Base-by-base conservation (phyloP, 257 asterid species). In the Primulina huaijiensis region DNA sequence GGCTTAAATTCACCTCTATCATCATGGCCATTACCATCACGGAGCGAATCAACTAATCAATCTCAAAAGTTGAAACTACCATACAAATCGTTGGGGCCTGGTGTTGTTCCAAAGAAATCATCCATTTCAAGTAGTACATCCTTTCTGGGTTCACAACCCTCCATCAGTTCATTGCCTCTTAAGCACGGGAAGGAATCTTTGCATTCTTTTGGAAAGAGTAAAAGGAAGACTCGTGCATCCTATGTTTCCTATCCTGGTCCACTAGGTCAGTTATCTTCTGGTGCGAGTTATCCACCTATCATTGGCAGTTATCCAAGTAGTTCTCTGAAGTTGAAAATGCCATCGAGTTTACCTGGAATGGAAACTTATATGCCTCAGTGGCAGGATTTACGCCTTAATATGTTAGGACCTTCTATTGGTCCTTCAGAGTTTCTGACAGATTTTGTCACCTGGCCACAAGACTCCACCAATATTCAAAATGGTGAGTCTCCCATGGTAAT, bases 401-500 rank as follows among this genome's bases (percentile, higher is more conserved):
- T 68, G 65, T 35, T 74, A 37, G 78, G 69, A 33, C 69, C 68
- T 35, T 64, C 78, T 55, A 0, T 58, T 29, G 65, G 57, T 55
- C 63, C 80, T 68, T 33, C 78, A 20, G 87, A 72, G 65, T 73
- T 69, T 77, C 33, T 69, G 64, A 60, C 73, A 72, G 79, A 70
- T 67, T 58, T 67, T 77, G 16, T 33, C 53, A 34, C 53, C 55
- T 76, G 67, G 74, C 72, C 69, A 31, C 76, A 69, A 27, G 74
- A 62, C 67, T 71, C 72, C 66, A 60, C 70, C 65, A 58, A 38
- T 74, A 75, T 63, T 74, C 76, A 66, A 55, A 67, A 61, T 5
- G 21, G 59, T 75, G 81, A 62, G 74, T 57, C 82, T 62, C 12
- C 80, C 53, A 65, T 65, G 69, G 88, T 64, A 71, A 73, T 79